Percentiles rank a stretch among this genome's conserved stretches.
phyloP scores from a whole-genome alignment of 1,284 basidiomycete species.

The Sporisorium reilianum region DNA sequence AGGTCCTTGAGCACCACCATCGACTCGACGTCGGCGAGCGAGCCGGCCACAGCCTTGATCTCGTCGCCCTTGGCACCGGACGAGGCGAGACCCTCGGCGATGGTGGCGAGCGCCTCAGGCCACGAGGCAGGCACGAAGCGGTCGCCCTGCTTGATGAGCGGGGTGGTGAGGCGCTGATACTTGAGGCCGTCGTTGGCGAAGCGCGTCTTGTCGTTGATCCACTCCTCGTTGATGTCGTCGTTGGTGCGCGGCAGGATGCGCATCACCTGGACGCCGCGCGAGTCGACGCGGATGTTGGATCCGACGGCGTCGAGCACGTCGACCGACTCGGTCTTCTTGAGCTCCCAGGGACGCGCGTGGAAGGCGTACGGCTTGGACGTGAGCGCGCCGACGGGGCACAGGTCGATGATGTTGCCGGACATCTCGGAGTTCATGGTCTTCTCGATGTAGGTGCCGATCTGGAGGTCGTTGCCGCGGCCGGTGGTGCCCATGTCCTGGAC shows the following conservation, averaged over 20 bases:
- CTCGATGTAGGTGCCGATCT: conserved; percentile 98
- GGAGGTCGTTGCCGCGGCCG: conserved; percentile 96
- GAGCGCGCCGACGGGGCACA: conserved; percentile 94
- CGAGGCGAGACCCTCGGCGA: conserved; percentile 81
- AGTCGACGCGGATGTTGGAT: conserved; percentile 96
- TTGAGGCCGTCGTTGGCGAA: conserved; percentile 95
- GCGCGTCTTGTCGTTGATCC: conserved; percentile 99
- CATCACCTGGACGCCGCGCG: conserved; percentile 95
- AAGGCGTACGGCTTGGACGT: conserved; percentile 98
- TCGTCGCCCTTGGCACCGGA: conserved; percentile 92
- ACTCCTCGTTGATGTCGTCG: conserved; percentile 99
- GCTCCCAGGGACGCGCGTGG: conserved; percentile 96
- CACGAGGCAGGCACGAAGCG: conserved; percentile 91
- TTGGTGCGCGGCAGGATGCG: conserved; percentile 94
- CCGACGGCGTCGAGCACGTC: conserved; percentile 99
- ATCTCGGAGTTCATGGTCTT: conserved; percentile 98
- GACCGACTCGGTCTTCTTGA: conserved; percentile 97
- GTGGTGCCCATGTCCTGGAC: conserved; percentile 97
- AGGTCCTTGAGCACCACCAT: conserved; percentile 94
- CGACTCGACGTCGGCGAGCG: conserved; percentile 92
- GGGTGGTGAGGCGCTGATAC: conserved; percentile 94
- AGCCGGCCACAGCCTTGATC: conserved; percentile 94
- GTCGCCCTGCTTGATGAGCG: conserved; percentile 90
- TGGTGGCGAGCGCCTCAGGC: conserved; percentile 87
- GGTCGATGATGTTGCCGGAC: conserved; percentile 95